Base-by-base conservation (phyloP, 257 asterid species). In the Penstemon eatonii region DNA sequence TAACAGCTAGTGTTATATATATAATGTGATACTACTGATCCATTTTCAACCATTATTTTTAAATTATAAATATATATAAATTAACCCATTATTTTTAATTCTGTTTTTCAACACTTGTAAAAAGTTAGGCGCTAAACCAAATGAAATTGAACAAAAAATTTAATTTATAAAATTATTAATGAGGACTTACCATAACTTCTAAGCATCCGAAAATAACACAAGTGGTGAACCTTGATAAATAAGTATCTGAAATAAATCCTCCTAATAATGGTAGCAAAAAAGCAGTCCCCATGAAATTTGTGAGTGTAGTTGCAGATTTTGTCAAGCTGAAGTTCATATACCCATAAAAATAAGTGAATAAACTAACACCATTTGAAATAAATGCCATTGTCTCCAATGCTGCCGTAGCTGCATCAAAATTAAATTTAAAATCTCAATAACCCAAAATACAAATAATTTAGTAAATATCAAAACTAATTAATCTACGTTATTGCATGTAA, bases 211-310 rank as follows among this genome's bases (percentile, higher is more conserved):
- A 87, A 57, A 87, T 43, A 49, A 87, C 54, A 57, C 85, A 72
- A 54, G 90, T 87, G 79, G 75, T 84, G 81, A 87, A 84, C 76
- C 90, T 84, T 42, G 90, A 82, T 51, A 84, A 67, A 72, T 76
- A 84, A 13, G 94, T 84, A 45, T 84, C 94, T 4, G 86, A 81
- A 15, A 87, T 75, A 44, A 87, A 84, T 5, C 88, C 90, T 56
- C 94, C 90, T 12, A 84, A 65, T 53, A 87, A 56, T 8, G 94
- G 51, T 3, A 87, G 79, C 5, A 84, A 63, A 63, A 80, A 87
- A 12, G 87, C 81, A 12, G 89, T 81, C 42, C 94, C 94, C 80
- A 79, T 55, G 78, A 84, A 81, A 75, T 87, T 84, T 36, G 90
- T 87, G 43, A 84, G 87, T 0, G 89, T 57, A n/a, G 80, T 81